Evolutionary conservation across 2,329 filamentous ascomycete genomes (phyloP), one percentile per base, ranked within the genome.

Genomic region (Myrmaecium sp.): DNA sequence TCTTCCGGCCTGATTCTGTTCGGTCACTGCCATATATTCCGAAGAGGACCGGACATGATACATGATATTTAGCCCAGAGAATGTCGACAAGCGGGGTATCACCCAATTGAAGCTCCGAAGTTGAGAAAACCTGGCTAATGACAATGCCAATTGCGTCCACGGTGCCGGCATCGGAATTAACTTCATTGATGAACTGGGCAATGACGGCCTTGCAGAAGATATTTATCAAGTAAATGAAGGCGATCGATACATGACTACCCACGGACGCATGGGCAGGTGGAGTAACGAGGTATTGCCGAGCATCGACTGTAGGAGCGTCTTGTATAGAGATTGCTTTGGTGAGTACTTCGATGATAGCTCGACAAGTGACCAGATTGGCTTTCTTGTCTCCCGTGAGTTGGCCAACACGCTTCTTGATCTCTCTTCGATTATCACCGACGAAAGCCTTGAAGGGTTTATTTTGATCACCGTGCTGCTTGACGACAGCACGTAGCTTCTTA

Each of bases 11-110:
- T 28, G 40, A 32, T 10, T 35, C 64, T 1, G 74, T 91, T 33
- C 64, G 72, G 46, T 92, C 81, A 34, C 61, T 71, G 14, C 81
- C 84, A 22, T 69, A 65, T 36, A 84, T 69, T 11, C 86, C 86
- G 46, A 91, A 95, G 1, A 98, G 59, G 2, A 83, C 74, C 0
- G 89, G 86, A 41, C 82, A 92, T 3, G 69, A 62, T 10, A 78
- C 62, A 32, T 83, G 72, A 42, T 80, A 78, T 50, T 95, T 94
- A 29, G 84, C 75, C 42, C 92, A 74, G 16, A 95, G 61, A 32
- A 95, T 79, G 44, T 91, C 80, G 27, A 82, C 74, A 31, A 92
- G 60, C 1, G 74, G 65, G 25, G 65, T 53, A 6, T 70, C 74
- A 26, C n/a, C n/a, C n/a, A n/a, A n/a, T n/a, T n/a, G n/a, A n/a